A percentile compares a stretch with the other conserved stretches of the same genome.
Evolutionary conservation across 495 filamentous ascomycete species (phyloP).

Genomic region (Lasiosphaeria hispida): DNA sequence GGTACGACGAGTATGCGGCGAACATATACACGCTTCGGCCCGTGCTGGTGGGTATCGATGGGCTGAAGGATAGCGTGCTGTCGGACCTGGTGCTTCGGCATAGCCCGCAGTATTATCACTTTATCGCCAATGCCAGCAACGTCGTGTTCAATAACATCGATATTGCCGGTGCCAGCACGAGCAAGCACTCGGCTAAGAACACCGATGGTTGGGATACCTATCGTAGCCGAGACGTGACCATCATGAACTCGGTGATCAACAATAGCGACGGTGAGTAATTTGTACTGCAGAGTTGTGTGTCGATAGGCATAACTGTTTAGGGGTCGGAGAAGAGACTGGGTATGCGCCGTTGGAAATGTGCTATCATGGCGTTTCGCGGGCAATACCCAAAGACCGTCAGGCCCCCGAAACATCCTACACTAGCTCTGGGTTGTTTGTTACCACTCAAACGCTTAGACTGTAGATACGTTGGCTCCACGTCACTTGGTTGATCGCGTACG

Average conservation of each 20-base stretch:
- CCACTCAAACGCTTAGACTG: too few species aligned
- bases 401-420: too few species aligned
- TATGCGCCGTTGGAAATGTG: background rate
- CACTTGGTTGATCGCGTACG: background rate
- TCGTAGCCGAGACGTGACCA: conserved; percentile 58
- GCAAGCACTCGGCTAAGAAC: conserved; percentile 55
- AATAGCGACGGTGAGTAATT: conserved; percentile 56
- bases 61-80: conserved; percentile 46
- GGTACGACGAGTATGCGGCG: conserved; percentile 61
- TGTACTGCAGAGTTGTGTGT: background rate
- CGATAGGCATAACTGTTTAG: too few species aligned
- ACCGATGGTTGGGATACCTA: conserved; percentile 75
- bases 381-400: background rate
- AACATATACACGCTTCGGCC: conserved; percentile 53
- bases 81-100: conserved; percentile 50
- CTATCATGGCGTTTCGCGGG: background rate
- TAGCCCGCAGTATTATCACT: conserved; percentile 41
- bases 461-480: too few species aligned
- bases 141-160: conserved; percentile 65
- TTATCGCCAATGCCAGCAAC: conserved; percentile 65
- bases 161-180: conserved; percentile 42
- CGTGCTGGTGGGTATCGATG: conserved; percentile 47
- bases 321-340: background rate
- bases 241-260: conserved; percentile 65
- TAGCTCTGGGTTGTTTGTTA: too few species aligned